Conservation (phyloP, 1,284 basidiomycete species). For the Naganishia albida region DNA sequence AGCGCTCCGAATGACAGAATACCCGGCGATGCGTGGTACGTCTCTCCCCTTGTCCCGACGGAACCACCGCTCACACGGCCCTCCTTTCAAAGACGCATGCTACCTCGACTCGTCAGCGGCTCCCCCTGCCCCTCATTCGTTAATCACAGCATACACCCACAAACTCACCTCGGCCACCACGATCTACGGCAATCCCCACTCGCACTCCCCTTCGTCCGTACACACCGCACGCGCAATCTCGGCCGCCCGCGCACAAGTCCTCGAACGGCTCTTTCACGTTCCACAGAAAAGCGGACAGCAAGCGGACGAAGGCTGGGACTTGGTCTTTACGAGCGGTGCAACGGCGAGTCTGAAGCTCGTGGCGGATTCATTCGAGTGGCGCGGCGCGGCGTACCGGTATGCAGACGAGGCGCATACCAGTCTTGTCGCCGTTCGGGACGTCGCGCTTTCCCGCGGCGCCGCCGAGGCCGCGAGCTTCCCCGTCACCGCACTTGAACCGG, state of each 20-base stretch:
- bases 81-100: constrained; percentile 28
- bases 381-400: constrained; percentile 61
- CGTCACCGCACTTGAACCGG: background rate
- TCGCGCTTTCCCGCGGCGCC: constrained; percentile 59
- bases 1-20: constrained; percentile 29
- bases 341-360: constrained; percentile 75
- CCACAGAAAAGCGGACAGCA: background rate
- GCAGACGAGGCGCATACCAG: constrained; percentile 77
- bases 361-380: constrained; percentile 72
- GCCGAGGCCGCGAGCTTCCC: constrained; percentile 66
- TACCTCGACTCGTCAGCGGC: constrained; percentile 49
- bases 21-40: constrained; percentile 36
- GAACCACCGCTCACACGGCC: background rate
- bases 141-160: constrained; percentile 35
- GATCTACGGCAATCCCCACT: constrained; percentile 48
- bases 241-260: constrained; percentile 38
- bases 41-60: background rate
- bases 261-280: constrained; percentile 41
- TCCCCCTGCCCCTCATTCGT: constrained; percentile 42
- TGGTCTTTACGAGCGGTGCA: constrained; percentile 78
- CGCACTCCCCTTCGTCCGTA: constrained; percentile 40
- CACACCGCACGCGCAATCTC: constrained; percentile 40
- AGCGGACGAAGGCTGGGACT: constrained; percentile 40
- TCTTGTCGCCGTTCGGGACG: constrained; percentile 76
- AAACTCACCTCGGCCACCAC: constrained; percentile 34